phyloP scores from a whole-genome alignment of 139 green algal species.

The Chlorella sorokiniana region DNA sequence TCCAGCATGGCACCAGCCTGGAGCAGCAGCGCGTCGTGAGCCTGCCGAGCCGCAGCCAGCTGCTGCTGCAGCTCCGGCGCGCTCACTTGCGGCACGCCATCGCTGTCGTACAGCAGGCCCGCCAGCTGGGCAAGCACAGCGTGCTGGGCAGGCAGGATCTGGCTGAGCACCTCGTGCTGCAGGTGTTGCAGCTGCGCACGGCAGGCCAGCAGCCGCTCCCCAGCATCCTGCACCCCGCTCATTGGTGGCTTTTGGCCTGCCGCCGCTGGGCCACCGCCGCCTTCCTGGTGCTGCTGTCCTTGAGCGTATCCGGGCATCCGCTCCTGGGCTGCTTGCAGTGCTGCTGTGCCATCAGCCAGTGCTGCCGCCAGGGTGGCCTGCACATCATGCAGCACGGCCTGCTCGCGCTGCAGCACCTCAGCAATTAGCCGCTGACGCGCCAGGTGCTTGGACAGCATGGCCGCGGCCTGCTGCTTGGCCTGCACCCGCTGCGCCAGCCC shows the following conservation, averaged over 20 bases:
- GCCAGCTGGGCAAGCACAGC: constrained; percentile 9
- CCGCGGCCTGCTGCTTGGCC: constrained; percentile 23
- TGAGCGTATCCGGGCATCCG: constrained; percentile 25
- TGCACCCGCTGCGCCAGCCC: constrained; percentile 4
- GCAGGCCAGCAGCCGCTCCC: constrained; percentile 5
- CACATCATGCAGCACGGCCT: not conserved
- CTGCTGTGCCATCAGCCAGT: not conserved
- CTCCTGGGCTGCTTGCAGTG: constrained; percentile 29
- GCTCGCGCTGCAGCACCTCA: constrained; percentile 11
- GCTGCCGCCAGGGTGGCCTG: not conserved
- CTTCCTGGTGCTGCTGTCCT: not conserved
- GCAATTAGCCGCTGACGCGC: constrained; percentile 7
- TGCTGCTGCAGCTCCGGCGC: not conserved
- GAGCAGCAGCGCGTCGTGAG: not conserved
- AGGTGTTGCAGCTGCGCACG: not conserved
- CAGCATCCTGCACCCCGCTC: not conserved
- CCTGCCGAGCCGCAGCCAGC: not conserved
- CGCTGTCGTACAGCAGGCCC: not conserved
- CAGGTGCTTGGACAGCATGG: constrained; percentile 14
- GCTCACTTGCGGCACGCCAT: not conserved
- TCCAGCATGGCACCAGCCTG: not conserved
- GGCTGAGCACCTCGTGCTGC: not conserved
- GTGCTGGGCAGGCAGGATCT: not conserved
- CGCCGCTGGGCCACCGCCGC: not conserved
- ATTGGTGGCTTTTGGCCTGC: not conserved